Evolutionary conservation across 306 rosid species (phyloP).

Genomic region (Macrotyloma uniflorum): DNA sequence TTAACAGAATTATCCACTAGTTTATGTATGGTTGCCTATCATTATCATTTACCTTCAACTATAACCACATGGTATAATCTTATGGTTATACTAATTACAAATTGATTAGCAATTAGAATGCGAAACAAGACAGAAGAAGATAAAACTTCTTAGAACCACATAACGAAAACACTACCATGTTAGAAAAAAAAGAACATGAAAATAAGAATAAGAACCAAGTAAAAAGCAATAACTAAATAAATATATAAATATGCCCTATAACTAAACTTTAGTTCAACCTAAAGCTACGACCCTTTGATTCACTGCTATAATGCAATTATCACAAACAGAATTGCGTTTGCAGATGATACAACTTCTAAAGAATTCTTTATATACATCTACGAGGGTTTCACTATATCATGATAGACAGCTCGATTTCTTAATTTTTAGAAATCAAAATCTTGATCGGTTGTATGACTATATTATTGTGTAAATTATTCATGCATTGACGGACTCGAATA

Average conservation of each 20-base stretch:
- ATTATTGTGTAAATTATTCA: slow-evolving; percentile 36
- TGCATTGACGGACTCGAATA: slow-evolving; percentile 23
- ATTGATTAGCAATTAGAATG: neutral
- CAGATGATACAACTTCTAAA: slow-evolving; percentile 34
- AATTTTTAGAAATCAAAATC: slow-evolving; percentile 39
- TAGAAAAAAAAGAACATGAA: neutral
- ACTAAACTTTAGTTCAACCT: slow-evolving; percentile 28
- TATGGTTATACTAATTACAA: neutral
- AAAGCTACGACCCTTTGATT: slow-evolving; percentile 36
- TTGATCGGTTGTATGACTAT: slow-evolving; percentile 25
- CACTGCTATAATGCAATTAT: slow-evolving; percentile 47
- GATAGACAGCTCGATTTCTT: slow-evolving; percentile 38
- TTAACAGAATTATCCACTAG: no score
- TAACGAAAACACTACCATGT: neutral
- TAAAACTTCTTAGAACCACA: neutral
- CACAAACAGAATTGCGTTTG: slow-evolving; percentile 46
- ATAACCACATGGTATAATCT: neutral
- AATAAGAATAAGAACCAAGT: neutral
- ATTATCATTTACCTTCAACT: neutral
- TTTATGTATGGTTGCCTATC: neutral
- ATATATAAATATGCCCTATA: neutral
- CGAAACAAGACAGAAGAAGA: neutral
- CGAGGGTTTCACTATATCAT: slow-evolving; percentile 28
- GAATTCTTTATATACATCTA: slow-evolving; percentile 42
- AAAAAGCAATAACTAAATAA: neutral